These are phyloP conservation scores for Yarrowia hollandica DNA, from an alignment of 805 yeast genomes.

Conservation along the genomic window DNA sequence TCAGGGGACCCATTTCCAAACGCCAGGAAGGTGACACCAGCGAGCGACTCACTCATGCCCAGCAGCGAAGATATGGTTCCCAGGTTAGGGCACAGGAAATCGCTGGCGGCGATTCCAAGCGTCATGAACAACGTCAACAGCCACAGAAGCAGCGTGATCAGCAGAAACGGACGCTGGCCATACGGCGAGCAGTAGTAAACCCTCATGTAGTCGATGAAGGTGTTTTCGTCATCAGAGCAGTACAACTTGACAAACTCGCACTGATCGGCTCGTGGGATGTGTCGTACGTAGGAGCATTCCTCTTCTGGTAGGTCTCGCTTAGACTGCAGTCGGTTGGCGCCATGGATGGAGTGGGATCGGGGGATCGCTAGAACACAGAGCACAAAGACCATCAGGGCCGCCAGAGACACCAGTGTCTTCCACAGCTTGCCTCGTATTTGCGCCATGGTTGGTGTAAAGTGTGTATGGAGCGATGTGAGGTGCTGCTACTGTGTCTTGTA, in stretches of 20 bases:
- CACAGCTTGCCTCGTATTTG: conserved; percentile 23
- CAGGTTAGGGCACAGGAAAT: conserved; percentile 77
- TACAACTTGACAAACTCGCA: conserved; percentile 45
- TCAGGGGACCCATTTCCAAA: conserved; percentile 94
- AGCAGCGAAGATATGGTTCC: conserved; percentile 61
- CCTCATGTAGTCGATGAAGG: conserved; percentile 45
- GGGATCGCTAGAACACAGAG: conserved; percentile 18
- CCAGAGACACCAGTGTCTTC: not conserved
- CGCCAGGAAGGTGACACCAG: conserved; percentile 85
- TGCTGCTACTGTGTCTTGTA: not conserved
- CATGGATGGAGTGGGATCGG: conserved; percentile 12
- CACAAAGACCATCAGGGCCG: not conserved
- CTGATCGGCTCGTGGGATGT: conserved; percentile 30
- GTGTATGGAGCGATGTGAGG: not conserved
- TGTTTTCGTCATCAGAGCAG: conserved; percentile 43
- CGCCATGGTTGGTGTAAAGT: not conserved
- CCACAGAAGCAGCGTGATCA: conserved; percentile 35
- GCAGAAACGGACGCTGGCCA: conserved; percentile 15
- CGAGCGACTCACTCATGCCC: conserved; percentile 68
- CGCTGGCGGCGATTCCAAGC: conserved; percentile 79
- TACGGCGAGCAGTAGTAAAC: conserved; percentile 37
- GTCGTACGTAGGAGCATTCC: conserved; percentile 20
- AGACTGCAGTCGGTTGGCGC: conserved; percentile 5
- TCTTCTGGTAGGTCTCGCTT: conserved; percentile 3
- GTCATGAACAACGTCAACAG: conserved; percentile 54